Percentiles rank a stretch among this genome's conserved stretches.
Evolutionary conservation across 371 early-diverging fungal species (phyloP).

Genomic region (Smittium culicis): DNA sequence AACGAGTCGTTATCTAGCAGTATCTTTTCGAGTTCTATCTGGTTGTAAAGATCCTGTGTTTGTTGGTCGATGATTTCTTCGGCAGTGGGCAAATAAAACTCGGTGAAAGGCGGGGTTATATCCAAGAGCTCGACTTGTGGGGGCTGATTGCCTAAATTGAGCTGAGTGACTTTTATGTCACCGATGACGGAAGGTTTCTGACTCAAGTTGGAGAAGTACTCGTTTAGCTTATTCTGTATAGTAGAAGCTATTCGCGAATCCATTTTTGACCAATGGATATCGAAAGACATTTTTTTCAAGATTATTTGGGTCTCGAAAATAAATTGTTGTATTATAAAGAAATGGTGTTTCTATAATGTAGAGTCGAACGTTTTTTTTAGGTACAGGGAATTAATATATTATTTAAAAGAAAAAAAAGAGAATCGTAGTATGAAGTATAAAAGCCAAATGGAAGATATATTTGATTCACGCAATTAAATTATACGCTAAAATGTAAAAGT

Average conservation of each 20-base stretch:
- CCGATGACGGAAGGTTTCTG: constrained; percentile 68
- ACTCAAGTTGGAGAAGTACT: constrained; percentile 53
- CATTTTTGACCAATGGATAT: constrained; percentile 71
- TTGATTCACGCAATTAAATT: too few species aligned
- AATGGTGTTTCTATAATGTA: too few species aligned
- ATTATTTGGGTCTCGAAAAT: too few species aligned
- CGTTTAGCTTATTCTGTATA: constrained; percentile 62
- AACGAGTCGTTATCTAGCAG: too few species aligned
- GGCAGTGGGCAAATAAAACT: constrained; percentile 62
- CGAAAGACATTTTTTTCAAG: constrained; percentile 56
- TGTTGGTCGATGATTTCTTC: constrained; percentile 25
- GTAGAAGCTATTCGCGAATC: constrained; percentile 55
- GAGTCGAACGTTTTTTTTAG: too few species aligned
- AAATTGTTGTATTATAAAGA: too few species aligned
- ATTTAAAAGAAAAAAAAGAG: too few species aligned
- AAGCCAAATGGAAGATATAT: too few species aligned
- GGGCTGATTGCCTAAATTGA: constrained; percentile 72
- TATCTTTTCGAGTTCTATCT: not conserved
- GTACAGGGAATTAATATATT: too few species aligned
- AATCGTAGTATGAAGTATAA: too few species aligned
- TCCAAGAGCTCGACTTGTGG: constrained; percentile 68
- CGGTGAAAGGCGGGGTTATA: constrained; percentile 74
- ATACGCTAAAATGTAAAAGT: too few species aligned
- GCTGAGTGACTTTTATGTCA: constrained; percentile 55
- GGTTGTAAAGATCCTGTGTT: not conserved